A percentile compares a stretch with the other conserved stretches of the same genome.
Evolutionary conservation across 805 yeast genomes (phyloP).

Genomic region (Saccharomyces jurei): DNA sequence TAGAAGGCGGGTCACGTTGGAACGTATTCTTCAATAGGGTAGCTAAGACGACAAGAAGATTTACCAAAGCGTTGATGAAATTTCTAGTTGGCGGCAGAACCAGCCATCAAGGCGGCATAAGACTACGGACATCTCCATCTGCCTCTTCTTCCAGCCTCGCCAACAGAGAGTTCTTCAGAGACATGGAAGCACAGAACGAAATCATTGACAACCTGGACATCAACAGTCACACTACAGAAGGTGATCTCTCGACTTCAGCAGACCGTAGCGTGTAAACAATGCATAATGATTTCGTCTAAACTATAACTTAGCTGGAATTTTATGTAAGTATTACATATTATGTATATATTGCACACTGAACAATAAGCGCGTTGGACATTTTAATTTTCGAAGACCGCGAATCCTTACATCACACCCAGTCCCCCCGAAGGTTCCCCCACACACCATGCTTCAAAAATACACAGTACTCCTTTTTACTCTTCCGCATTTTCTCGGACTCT

Average conservation of each 20-base stretch:
- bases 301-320: neutral
- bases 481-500: neutral
- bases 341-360: neutral
- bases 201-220: conserved; percentile 34
- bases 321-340: neutral
- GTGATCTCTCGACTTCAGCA: neutral
- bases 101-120: conserved; percentile 5
- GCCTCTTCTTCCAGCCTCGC: neutral
- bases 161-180: conserved; percentile 23
- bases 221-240: conserved; percentile 10
- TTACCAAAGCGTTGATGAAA: neutral
- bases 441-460: neutral
- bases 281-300: neutral
- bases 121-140: conserved; percentile 1
- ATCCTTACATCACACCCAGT: neutral
- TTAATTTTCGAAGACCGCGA: neutral
- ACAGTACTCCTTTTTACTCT: neutral
- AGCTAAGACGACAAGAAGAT: conserved; percentile 1
- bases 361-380: neutral
- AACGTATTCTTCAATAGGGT: conserved; percentile 3
- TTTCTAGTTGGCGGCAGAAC: neutral
- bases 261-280: neutral
- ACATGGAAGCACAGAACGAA: conserved; percentile 35
- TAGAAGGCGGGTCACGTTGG: conserved; percentile 17
- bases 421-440: neutral